A percentile compares a stretch with the other conserved stretches of the same genome.
Evolutionary conservation across 352 stramenopile genomes (phyloP).

Genomic region (Phytopythium helicoides): DNA sequence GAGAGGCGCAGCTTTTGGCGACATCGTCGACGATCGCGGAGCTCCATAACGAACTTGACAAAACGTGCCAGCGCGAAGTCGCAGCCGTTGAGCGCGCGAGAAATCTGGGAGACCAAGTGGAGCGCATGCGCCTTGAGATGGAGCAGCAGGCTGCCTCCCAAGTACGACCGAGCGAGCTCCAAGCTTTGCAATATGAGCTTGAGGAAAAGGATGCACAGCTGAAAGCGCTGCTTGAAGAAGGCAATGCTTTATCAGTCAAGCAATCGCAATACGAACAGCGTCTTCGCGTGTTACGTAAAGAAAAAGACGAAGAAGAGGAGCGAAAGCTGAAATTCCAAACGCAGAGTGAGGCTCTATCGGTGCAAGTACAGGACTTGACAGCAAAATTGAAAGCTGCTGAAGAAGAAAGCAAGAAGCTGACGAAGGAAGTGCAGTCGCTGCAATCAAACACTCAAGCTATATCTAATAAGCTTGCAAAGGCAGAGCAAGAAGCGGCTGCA

Average conservation of each 20-base stretch:
- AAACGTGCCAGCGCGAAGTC: constrained; percentile 63
- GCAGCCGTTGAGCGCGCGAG: constrained; percentile 57
- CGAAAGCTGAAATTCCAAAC: constrained; percentile 48
- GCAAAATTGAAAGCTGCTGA: constrained; percentile 46
- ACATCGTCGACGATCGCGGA: constrained; percentile 63
- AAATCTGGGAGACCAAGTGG: constrained; percentile 60
- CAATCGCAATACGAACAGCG: constrained; percentile 71
- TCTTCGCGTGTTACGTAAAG: constrained; percentile 62
- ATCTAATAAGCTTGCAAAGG: constrained; percentile 26
- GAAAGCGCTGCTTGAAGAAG: constrained; percentile 66
- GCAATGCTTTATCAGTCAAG: constrained; percentile 74
- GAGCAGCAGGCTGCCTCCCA: constrained; percentile 22
- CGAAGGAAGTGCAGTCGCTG: constrained; percentile 33
- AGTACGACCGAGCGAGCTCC: constrained; percentile 26
- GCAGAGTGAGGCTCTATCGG: constrained; percentile 41
- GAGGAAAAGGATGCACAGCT: constrained; percentile 75
- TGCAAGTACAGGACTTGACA: constrained; percentile 44
- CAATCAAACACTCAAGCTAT: constrained; percentile 20
- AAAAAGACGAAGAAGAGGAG: constrained; percentile 80
- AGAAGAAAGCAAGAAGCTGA: constrained; percentile 44
- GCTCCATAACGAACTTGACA: constrained; percentile 76
- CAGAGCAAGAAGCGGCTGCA: constrained; percentile 21
- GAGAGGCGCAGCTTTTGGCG: constrained; percentile 66
- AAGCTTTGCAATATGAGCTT: constrained; percentile 59
- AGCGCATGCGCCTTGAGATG: constrained; percentile 60